Percentiles rank a stretch among this genome's conserved stretches.
phyloP scores from a whole-genome alignment of 352 stramenopile species.

The Plasmopara viticola region DNA sequence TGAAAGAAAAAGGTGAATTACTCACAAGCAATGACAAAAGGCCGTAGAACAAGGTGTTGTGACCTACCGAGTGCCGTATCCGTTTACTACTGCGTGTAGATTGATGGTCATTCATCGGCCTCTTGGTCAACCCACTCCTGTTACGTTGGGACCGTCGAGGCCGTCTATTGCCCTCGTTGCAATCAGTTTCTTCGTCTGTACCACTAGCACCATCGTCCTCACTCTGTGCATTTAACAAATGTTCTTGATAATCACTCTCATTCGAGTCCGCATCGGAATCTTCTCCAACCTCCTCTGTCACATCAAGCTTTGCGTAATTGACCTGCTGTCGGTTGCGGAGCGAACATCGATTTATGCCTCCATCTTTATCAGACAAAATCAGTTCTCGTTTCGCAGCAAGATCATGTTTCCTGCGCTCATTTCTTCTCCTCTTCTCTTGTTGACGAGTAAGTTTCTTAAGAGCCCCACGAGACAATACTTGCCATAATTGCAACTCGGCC shows the following conservation, averaged over 20 bases:
- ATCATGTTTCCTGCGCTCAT: constrained; percentile 33
- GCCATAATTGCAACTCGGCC: constrained; percentile 51
- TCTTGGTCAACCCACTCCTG: constrained; percentile 8
- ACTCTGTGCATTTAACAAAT: constrained; percentile 19
- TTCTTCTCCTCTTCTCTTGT: constrained; percentile 38
- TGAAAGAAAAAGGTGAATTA: neutral
- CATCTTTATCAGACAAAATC: constrained; percentile 14
- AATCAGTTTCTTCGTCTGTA: constrained; percentile 18
- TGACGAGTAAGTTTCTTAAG: constrained; percentile 48
- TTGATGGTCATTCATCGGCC: constrained; percentile 10
- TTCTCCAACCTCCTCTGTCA: constrained; percentile 25
- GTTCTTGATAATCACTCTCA: constrained; percentile 25
- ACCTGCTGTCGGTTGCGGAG: constrained; percentile 41
- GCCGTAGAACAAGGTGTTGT: neutral
- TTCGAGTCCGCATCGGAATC: constrained; percentile 22
- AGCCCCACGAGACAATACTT: constrained; percentile 28
- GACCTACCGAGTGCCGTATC: constrained; percentile 24
- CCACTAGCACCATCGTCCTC: constrained; percentile 20
- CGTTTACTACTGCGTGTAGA: constrained; percentile 18
- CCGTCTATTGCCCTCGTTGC: constrained; percentile 10
- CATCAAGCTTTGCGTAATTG: constrained; percentile 39
- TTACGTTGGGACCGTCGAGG: constrained; percentile 10
- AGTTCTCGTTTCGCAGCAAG: constrained; percentile 29
- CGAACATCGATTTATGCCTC: constrained; percentile 32
- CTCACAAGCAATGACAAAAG: too few species aligned